These are phyloP conservation scores for Prototheca cutis DNA, from an alignment of 163 green algal genomes.

Conservation along the genomic window DNA sequence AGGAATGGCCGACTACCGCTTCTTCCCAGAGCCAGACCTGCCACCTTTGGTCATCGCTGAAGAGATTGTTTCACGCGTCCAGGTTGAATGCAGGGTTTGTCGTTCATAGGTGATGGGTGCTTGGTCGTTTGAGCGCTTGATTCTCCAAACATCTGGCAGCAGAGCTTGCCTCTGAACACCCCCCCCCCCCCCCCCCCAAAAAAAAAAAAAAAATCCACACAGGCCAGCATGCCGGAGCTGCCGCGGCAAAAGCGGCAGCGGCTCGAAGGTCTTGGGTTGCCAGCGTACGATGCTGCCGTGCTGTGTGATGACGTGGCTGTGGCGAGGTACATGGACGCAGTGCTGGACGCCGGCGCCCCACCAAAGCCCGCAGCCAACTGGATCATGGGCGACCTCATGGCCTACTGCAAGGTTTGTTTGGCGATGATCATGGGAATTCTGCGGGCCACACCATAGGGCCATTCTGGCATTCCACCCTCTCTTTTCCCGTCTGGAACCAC, in stretches of 20 bases:
- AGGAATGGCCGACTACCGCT: constrained; percentile 90
- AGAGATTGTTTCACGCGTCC: constrained; percentile 45
- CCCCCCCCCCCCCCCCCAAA: no score
- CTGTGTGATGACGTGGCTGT: constrained; percentile 72
- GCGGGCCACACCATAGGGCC: no score
- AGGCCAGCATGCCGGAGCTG: constrained; percentile 70
- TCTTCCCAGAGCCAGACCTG: constrained; percentile 95
- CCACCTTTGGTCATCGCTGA: constrained; percentile 57
- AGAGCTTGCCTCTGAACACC: no score
- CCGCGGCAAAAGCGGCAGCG: constrained; percentile 44
- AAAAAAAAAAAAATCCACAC: no score
- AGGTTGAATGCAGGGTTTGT: no score
- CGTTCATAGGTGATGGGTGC: no score
- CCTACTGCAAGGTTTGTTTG: constrained; percentile 61
- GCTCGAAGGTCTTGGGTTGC: constrained; percentile 44
- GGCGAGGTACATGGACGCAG: constrained; percentile 63
- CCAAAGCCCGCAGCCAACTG: constrained; percentile 86
- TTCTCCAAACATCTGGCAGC: no score
- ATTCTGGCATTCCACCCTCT: no score
- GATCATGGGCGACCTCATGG: constrained; percentile 90
- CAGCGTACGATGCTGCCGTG: constrained; percentile 60
- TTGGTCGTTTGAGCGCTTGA: no score
- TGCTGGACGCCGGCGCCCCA: constrained; percentile 52
- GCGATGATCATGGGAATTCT: no score
- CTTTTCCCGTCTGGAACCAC: no score